Evolutionary conservation across 1,284 basidiomycete species (phyloP), one percentile per base, ranked within the genome.

Genomic region (Schizopora paradoxa): DNA sequence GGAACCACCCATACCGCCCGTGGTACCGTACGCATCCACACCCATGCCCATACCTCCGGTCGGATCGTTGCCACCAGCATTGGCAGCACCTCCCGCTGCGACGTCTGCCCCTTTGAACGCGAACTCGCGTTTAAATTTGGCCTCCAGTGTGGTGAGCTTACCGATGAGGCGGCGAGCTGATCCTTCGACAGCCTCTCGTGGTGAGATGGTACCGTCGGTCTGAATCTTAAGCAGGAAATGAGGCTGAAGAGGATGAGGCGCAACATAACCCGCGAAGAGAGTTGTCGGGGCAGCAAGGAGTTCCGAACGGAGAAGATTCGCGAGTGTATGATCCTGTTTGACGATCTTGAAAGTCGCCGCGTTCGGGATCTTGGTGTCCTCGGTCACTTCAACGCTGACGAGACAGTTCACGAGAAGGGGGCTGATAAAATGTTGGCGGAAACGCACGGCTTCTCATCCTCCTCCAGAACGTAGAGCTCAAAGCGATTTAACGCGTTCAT

Each of bases 321-420:
- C 95, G 6, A 99, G 69, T 0, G 96, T 99, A 61, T 99, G 96
- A 62, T 99, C 96, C 63, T 98, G 93, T 70, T 97, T 97, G 54
- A 92, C 78, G 56, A 99, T 76, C 57, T 90, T 88, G 54, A 99
- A 79, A 0, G 93, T 96, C 11, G 93, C 93, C 0, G 95, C 93
- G 60, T 98, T 97, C 1, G 94, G 92, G 49, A 99, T 90, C 68
- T 95, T 96, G 38, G 92, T 94, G 66, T 99, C 95, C 67, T 98
- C 94, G 8, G 80, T 82, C 45, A 98, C 76, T 60, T 93, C 89
- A 49, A 98, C 81, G 39, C 93, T 94, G 58, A n/a, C 36, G 28
- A 14, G 37, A 44, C 6, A 7, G 14, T 27, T 23, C 19, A n/a
- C 29, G n/a, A 40, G 41, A 23, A 41, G 29, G 43, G 23, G 25